Percentiles rank a stretch among this genome's conserved stretches.
Conservation (phyloP, 2,329 filamentous ascomycete species). For the Colletotrichum plurivorum region DNA sequence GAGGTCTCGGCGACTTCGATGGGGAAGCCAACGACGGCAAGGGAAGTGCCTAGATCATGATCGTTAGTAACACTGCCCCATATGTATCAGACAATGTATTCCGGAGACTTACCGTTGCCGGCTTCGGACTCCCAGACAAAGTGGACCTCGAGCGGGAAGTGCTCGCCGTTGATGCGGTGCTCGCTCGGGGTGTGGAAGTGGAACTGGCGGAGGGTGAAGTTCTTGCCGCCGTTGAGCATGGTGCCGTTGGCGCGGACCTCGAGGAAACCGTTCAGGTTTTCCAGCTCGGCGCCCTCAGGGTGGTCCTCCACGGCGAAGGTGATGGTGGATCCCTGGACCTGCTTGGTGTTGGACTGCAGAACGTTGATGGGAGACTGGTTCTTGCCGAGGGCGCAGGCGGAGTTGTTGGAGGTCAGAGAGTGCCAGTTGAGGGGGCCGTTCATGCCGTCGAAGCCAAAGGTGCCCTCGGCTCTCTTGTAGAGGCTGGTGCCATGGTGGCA, state of each 20-base stretch:
- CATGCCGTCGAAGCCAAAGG: conserved; percentile 57
- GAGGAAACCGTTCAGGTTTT: conserved; percentile 67
- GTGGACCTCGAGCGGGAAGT: conserved; percentile 58
- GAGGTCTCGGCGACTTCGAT: conserved; percentile 50
- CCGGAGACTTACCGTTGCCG: conserved; percentile 34
- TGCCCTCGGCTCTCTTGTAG: conserved; percentile 44
- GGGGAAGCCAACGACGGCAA: conserved; percentile 55
- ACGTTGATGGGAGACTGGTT: conserved; percentile 72
- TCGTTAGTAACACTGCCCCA: conserved; percentile 37
- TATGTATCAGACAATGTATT: background rate
- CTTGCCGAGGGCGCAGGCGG: conserved; percentile 61
- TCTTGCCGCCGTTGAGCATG: conserved; percentile 54
- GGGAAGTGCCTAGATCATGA: conserved; percentile 43
- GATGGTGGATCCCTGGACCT: conserved; percentile 49
- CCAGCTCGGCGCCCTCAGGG: conserved; percentile 56
- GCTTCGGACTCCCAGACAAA: conserved; percentile 56
- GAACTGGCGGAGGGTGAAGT: conserved; percentile 66
- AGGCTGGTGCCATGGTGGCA: conserved; percentile 55
- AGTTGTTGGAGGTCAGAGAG: conserved; percentile 59
- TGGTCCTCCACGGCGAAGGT: conserved; percentile 52
- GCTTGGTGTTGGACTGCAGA: conserved; percentile 43
- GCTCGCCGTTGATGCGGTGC: conserved; percentile 63
- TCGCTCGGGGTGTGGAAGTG: conserved; percentile 74
- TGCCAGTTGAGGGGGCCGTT: conserved; percentile 69
- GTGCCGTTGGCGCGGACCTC: conserved; percentile 65